Percentiles rank a stretch among this genome's conserved stretches.
Evolutionary conservation across 129 eudicot species (phyloP).

Genomic region (Ambrosia artemisiifolia): DNA sequence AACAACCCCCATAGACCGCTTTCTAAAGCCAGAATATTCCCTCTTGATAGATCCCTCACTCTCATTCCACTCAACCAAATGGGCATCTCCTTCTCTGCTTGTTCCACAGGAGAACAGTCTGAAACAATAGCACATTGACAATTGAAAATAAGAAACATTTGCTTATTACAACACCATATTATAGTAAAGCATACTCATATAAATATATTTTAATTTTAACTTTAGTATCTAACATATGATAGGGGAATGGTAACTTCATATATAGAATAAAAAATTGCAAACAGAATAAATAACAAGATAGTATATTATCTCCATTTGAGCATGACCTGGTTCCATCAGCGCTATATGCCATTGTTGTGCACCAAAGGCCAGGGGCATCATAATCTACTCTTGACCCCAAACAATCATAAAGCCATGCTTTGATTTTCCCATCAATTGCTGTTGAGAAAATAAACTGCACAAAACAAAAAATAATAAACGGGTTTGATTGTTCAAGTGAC

Average conservation of each 20-base stretch:
- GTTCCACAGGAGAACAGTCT: slow-evolving; percentile 90
- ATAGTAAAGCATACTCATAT: not conserved
- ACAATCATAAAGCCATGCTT: slow-evolving; percentile 86
- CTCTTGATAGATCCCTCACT: slow-evolving; percentile 88
- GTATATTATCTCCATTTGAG: slow-evolving; percentile 5
- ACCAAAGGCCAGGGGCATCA: slow-evolving; percentile 90
- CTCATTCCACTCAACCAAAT: slow-evolving; percentile 91
- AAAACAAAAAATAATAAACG: not conserved
- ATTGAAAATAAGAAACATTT: slow-evolving; percentile 7
- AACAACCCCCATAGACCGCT: slow-evolving; percentile 73
- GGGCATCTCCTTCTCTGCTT: slow-evolving; percentile 85
- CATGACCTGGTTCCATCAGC: slow-evolving; percentile 76
- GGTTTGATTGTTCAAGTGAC: not conserved
- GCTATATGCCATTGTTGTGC: slow-evolving; percentile 82
- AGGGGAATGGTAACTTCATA: not conserved
- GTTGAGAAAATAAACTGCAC: slow-evolving; percentile 81
- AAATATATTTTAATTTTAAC: not conserved
- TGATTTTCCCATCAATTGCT: slow-evolving; percentile 75
- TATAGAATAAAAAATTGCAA: not conserved
- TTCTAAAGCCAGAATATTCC: slow-evolving; percentile 67
- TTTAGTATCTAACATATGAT: not conserved
- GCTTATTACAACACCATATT: not conserved
- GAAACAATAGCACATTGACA: slow-evolving; percentile 16
- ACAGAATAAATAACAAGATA: not conserved
- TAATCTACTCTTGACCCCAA: slow-evolving; percentile 81